Evolutionary conservation across 805 yeast species (phyloP).

Genomic region (Candida cerambycidarum): DNA sequence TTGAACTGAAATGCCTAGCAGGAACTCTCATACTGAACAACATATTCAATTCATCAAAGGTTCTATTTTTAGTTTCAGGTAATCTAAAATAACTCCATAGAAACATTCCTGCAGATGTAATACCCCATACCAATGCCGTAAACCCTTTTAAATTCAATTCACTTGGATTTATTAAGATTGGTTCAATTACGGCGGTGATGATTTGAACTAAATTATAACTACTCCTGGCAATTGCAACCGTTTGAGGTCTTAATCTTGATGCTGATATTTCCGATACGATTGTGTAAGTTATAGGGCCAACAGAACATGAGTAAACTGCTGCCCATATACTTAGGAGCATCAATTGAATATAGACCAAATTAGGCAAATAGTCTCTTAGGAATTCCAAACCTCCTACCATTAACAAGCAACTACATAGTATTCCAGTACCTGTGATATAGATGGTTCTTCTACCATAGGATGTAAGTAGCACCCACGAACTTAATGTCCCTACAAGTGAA

Average conservation of each 20-base stretch:
- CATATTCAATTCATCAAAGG: constrained; percentile 55
- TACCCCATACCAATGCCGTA: constrained; percentile 41
- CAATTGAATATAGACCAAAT: constrained; percentile 42
- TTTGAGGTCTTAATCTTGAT: constrained; percentile 34
- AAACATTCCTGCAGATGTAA: constrained; percentile 21
- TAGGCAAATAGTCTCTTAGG: constrained; percentile 17
- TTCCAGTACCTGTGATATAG: constrained; percentile 35
- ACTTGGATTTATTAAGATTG: constrained; percentile 35
- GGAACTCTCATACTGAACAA: constrained; percentile 38
- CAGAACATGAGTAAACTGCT: constrained; percentile 42
- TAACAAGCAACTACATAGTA: constrained; percentile 33
- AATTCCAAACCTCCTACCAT: constrained; percentile 28
- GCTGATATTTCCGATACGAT: constrained; percentile 41
- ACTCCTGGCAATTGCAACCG: constrained; percentile 31
- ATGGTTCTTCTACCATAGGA: constrained; percentile 40
- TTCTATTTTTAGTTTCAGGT: constrained; percentile 57
- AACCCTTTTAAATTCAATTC: constrained; percentile 42
- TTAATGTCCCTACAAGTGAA: constrained; percentile 43
- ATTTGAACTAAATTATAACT: constrained; percentile 29
- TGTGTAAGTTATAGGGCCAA: constrained; percentile 40
- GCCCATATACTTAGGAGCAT: constrained; percentile 45
- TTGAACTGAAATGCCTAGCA: constrained; percentile 33
- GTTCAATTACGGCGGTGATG: constrained; percentile 24
- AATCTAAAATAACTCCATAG: constrained; percentile 47
- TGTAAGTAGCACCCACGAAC: constrained; percentile 42